Percentiles rank a stretch among this genome's conserved stretches.
These are phyloP conservation scores for Cyclostephanos invisitatus DNA, from an alignment of 108 stramenopile species.

Conservation along the genomic window DNA sequence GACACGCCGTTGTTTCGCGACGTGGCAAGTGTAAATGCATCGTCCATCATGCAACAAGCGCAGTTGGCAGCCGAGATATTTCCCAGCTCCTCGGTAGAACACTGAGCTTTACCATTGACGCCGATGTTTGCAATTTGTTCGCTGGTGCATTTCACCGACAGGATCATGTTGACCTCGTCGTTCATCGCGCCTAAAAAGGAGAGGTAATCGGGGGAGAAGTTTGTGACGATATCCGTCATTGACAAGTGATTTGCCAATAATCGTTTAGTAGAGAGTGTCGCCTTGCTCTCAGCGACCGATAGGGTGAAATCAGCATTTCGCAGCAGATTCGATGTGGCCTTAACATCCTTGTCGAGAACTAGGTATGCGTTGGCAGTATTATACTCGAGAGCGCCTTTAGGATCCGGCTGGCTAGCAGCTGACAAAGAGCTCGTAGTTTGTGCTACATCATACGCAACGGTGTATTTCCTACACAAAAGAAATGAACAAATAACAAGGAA, in stretches of 20 bases:
- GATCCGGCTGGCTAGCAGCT: constrained; percentile 28
- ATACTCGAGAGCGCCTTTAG: constrained; percentile 48
- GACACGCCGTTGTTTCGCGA: constrained; percentile 33
- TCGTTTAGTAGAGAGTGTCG: constrained; percentile 35
- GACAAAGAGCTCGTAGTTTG: constrained; percentile 40
- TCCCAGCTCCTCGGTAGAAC: constrained; percentile 32
- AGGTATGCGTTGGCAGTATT: constrained; percentile 54
- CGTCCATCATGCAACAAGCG: constrained; percentile 56
- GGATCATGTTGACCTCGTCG: constrained; percentile 50
- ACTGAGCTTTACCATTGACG: constrained; percentile 40
- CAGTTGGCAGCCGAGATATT: constrained; percentile 38
- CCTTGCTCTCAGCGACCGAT: constrained; percentile 34
- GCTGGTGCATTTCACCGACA: constrained; percentile 42
- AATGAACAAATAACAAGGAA: not conserved
- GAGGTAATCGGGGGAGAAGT: constrained; percentile 51
- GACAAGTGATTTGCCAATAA: constrained; percentile 41
- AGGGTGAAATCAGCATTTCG: constrained; percentile 41
- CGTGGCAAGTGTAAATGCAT: constrained; percentile 21
- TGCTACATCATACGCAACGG: constrained; percentile 45
- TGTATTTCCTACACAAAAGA: constrained; percentile 30
- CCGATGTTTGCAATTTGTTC: constrained; percentile 58
- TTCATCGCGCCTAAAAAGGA: constrained; percentile 45
- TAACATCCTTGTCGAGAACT: constrained; percentile 46
- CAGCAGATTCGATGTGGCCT: constrained; percentile 44
- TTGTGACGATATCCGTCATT: constrained; percentile 44